Evolutionary conservation across 2,329 filamentous ascomycete species (phyloP).

Genomic region (Chaetoscypha palmicola): DNA sequence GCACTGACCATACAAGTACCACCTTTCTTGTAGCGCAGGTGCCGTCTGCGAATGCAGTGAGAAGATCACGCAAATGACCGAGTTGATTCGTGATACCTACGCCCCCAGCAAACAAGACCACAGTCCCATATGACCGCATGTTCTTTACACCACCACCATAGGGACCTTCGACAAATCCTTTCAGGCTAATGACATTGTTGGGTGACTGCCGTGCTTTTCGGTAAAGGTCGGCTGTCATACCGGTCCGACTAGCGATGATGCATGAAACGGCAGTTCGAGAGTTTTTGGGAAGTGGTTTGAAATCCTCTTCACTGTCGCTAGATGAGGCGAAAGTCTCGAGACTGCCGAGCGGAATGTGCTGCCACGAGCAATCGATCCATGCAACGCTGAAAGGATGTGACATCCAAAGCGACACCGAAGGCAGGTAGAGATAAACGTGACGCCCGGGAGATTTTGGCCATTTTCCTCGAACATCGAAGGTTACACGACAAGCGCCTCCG

Average conservation of each 20-base stretch:
- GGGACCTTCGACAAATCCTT: constrained; percentile 63
- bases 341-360: constrained; percentile 35
- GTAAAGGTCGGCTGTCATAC: constrained; percentile 63
- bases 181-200: constrained; percentile 52
- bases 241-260: constrained; percentile 45
- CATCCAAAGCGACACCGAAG: constrained; percentile 61
- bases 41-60: constrained; percentile 56
- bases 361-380: constrained; percentile 50
- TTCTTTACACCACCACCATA: constrained; percentile 64
- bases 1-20: constrained; percentile 68
- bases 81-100: constrained; percentile 74
- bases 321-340: not conserved
- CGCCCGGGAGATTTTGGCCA: constrained; percentile 67
- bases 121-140: constrained; percentile 66
- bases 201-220: constrained; percentile 52
- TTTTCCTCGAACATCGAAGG: constrained; percentile 62
- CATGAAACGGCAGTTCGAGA: constrained; percentile 8
- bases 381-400: constrained; percentile 72
- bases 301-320: constrained; percentile 4
- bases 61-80: constrained; percentile 62
- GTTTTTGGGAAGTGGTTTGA: constrained; percentile 1
- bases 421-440: constrained; percentile 71
- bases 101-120: constrained; percentile 70
- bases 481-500: constrained; percentile 65
- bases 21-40: constrained; percentile 63